A percentile compares a stretch with the other conserved stretches of the same genome.
These are phyloP conservation scores for Microsporum audouinii DNA, from an alignment of 2,329 filamentous ascomycete genomes.

Conservation along the genomic window DNA sequence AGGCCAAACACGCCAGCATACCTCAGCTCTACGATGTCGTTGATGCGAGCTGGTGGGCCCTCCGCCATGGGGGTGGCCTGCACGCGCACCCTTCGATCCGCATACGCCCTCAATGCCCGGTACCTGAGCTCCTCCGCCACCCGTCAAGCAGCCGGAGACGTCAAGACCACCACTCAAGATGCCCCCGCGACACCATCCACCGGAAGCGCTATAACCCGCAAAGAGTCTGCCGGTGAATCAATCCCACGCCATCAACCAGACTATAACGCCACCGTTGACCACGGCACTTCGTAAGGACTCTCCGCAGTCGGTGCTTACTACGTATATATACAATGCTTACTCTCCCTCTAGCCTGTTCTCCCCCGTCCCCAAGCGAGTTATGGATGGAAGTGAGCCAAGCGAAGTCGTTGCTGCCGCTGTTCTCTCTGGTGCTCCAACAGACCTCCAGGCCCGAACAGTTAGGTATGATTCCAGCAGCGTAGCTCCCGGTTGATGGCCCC, in stretches of 20 bases:
- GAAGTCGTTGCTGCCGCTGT: conserved; percentile 68
- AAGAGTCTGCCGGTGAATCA: conserved; percentile 40
- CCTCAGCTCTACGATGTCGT: conserved; percentile 46
- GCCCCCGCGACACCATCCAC: conserved; percentile 31
- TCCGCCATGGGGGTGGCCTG: conserved; percentile 21
- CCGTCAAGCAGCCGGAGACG: conserved; percentile 17
- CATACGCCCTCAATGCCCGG: conserved; percentile 26
- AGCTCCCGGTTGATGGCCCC: not conserved
- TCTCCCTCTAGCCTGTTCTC: conserved; percentile 69
- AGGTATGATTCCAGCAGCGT: conserved; percentile 49
- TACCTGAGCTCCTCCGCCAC: conserved; percentile 37
- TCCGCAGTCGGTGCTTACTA: not conserved
- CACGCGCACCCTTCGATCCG: conserved; percentile 24
- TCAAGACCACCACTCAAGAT: conserved; percentile 37
- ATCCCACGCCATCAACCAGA: conserved; percentile 61
- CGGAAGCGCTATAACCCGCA: conserved; percentile 38
- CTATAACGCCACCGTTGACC: conserved; percentile 70
- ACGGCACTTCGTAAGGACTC: conserved; percentile 69
- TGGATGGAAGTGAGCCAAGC: conserved; percentile 78
- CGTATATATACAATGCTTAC: conserved; percentile 5
- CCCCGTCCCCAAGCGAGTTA: conserved; percentile 75
- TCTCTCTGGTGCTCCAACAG: conserved; percentile 81
- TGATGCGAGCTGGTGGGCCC: conserved; percentile 45
- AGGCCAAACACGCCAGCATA: not conserved
- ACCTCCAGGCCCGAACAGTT: conserved; percentile 86